phyloP scores from a whole-genome alignment of 345 rosid genomes.

The Nasturtium officinale region DNA sequence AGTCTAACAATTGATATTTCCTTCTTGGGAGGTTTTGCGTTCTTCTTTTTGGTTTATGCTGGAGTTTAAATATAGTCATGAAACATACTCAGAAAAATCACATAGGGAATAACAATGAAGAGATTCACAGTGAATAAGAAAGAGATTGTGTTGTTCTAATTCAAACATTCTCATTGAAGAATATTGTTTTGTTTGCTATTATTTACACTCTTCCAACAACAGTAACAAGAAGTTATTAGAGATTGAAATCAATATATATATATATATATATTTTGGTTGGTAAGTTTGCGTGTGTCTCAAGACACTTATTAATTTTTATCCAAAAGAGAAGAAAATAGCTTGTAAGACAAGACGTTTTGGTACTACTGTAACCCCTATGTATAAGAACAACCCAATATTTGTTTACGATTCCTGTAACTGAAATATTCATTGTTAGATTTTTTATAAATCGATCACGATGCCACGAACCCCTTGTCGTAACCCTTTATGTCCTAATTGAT shows the following conservation, averaged over 20 bases:
- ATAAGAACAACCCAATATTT: neutral
- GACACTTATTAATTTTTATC: neutral
- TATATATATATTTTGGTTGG: neutral
- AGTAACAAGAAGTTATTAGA: neutral
- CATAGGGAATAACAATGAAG: no score
- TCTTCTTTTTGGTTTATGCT: neutral
- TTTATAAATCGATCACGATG: conserved; percentile 36
- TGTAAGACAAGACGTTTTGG: neutral
- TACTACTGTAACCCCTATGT: no score
- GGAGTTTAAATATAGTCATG: no score
- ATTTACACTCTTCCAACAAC: neutral
- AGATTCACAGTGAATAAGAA: neutral
- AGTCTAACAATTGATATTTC: conserved; percentile 10
- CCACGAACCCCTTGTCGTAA: conserved; percentile 33
- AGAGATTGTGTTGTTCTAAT: neutral
- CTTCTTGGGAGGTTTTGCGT: neutral
- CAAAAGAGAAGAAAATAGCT: neutral
- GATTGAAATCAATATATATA: neutral
- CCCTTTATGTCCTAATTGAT: conserved; percentile 25
- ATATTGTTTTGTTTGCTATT: neutral
- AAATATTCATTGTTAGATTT: conserved; percentile 3
- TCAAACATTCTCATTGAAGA: conserved; percentile 9
- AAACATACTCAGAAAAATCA: no score
- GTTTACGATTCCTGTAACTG: neutral
- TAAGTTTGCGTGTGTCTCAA: neutral